A percentile compares a stretch with the other conserved stretches of the same genome.
Evolutionary conservation across 2,329 filamentous ascomycete genomes (phyloP).

Genomic region (Hypoxylon sp.): DNA sequence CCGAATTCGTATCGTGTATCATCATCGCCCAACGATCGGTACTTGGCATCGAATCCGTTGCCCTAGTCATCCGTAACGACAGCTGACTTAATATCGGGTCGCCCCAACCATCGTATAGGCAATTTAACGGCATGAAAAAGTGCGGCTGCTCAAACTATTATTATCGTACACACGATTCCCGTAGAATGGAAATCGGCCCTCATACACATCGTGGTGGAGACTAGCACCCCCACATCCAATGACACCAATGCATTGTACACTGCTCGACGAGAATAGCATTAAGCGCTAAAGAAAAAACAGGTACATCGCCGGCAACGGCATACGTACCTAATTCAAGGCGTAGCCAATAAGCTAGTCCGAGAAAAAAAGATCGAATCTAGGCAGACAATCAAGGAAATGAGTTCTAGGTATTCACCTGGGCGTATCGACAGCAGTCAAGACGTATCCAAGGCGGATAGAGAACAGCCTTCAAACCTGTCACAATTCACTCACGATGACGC

Average conservation of each 20-base stretch:
- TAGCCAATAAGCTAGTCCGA: conserved; percentile 8
- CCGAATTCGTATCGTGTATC: conserved; percentile 1
- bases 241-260: conserved; percentile 5
- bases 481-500: background rate
- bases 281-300: background rate
- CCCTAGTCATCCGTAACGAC: conserved; percentile 16
- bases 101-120: conserved; percentile 3
- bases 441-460: conserved; percentile 7
- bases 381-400: background rate
- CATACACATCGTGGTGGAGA: background rate
- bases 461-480: background rate
- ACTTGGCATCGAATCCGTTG: conserved; percentile 24
- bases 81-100: conserved; percentile 21
- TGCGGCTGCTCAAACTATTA: conserved; percentile 28
- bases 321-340: conserved; percentile 1
- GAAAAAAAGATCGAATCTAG: conserved; percentile 11
- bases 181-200: background rate
- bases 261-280: conserved; percentile 25
- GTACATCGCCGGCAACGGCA: background rate
- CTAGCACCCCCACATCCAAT: conserved; percentile 2
- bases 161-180: conserved; percentile 22
- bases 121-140: conserved; percentile 17
- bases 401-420: background rate
- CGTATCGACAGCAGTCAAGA: conserved; percentile 11
- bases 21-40: conserved; percentile 7